Evolutionary conservation across 2,329 filamentous ascomycete genomes (phyloP).

Genomic region (Tolypocladium guangdongense): DNA sequence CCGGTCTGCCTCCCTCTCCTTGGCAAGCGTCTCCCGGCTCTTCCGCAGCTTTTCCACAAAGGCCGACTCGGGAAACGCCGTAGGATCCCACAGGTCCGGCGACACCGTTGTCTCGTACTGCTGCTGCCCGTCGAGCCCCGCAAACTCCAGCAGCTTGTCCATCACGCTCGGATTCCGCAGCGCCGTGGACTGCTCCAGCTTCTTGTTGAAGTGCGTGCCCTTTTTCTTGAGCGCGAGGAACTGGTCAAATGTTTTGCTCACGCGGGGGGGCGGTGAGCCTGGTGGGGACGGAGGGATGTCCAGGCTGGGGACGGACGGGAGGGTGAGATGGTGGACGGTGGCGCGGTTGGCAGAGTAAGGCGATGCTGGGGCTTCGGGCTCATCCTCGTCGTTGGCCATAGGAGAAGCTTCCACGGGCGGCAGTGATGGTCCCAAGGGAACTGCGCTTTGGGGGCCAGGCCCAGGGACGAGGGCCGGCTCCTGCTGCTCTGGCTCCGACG

Average conservation of each 20-base stretch:
- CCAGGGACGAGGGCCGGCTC: slow-evolving; percentile 11
- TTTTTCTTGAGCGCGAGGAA: slow-evolving; percentile 70
- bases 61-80: slow-evolving; percentile 42
- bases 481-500: neutral
- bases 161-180: slow-evolving; percentile 62
- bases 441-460: slow-evolving; percentile 18
- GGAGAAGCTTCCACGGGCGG: slow-evolving; percentile 17
- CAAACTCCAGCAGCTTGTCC: slow-evolving; percentile 63
- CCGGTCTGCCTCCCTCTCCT: slow-evolving; percentile 34
- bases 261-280: slow-evolving; percentile 38
- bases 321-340: slow-evolving; percentile 58
- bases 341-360: slow-evolving; percentile 58
- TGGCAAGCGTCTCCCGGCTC: slow-evolving; percentile 33
- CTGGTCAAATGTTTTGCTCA: slow-evolving; percentile 58
- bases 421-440: slow-evolving; percentile 28
- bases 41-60: slow-evolving; percentile 38
- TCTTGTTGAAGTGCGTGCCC: slow-evolving; percentile 68
- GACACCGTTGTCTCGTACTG: slow-evolving; percentile 57
- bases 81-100: slow-evolving; percentile 46
- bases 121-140: slow-evolving; percentile 33
- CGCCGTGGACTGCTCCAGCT: slow-evolving; percentile 54
- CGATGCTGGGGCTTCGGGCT: slow-evolving; percentile 33
- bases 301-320: slow-evolving; percentile 61
- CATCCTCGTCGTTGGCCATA: slow-evolving; percentile 9
- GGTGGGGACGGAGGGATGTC: slow-evolving; percentile 66